These are phyloP conservation scores for Striga hermonthica DNA, from an alignment of 305 asterid species.

Conservation along the genomic window DNA sequence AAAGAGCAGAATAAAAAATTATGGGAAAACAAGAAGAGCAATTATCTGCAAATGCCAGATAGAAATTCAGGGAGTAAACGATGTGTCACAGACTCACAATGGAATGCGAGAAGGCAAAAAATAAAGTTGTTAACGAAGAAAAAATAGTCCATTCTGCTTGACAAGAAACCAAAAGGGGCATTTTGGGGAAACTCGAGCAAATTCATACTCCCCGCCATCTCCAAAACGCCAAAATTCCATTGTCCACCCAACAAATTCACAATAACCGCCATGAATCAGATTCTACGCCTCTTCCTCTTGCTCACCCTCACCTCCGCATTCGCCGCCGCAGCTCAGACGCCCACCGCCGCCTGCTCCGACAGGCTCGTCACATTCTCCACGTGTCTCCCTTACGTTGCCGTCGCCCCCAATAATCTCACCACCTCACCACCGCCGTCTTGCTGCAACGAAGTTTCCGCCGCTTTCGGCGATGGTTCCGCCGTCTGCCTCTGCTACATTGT, in stretches of 20 bases:
- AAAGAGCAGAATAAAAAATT: too few relatives aligned
- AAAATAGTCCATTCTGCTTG: not conserved
- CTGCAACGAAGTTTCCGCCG: constrained; percentile 52
- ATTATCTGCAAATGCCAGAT: too few relatives aligned
- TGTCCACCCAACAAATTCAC: not conserved
- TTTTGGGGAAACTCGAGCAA: not conserved
- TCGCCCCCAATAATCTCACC: constrained; percentile 64
- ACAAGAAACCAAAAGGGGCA: not conserved
- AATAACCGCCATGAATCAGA: constrained; percentile 39
- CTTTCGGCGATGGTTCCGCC: constrained; percentile 41
- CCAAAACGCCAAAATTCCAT: not conserved
- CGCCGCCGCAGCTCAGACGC: constrained; percentile 23
- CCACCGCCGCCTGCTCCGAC: constrained; percentile 57
- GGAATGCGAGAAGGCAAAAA: too few relatives aligned
- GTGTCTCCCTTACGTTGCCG: constrained; percentile 66
- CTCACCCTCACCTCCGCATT: constrained; percentile 29
- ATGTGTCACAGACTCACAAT: too few relatives aligned
- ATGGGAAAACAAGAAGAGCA: too few relatives aligned
- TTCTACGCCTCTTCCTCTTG: constrained; percentile 30
- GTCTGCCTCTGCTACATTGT: constrained; percentile 67
- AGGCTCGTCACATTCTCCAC: constrained; percentile 62
- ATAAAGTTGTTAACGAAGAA: too few relatives aligned
- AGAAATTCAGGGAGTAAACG: too few relatives aligned
- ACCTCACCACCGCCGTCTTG: constrained; percentile 60
- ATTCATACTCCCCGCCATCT: constrained; percentile 38